phyloP scores from a whole-genome alignment of 257 asterid species.

The Salvia miltiorrhiza region DNA sequence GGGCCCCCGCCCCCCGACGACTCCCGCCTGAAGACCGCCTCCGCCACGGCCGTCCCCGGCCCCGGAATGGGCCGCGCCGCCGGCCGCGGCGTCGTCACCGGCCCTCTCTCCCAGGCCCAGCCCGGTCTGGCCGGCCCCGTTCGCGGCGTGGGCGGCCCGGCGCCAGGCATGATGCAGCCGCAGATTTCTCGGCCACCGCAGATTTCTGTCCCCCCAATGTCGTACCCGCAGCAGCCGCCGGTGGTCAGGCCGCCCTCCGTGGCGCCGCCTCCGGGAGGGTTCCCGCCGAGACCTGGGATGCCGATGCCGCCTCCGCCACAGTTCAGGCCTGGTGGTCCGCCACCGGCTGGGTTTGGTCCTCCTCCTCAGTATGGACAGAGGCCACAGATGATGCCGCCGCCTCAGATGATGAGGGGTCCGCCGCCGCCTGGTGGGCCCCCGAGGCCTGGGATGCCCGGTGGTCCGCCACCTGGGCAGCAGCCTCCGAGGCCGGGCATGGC shows the following conservation, averaged over 20 bases:
- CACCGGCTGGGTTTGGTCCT: constrained; percentile 48
- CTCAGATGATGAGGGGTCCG: constrained; percentile 80
- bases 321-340: constrained; percentile 55
- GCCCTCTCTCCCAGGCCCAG: constrained; percentile 67
- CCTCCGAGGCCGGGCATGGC: constrained; percentile 79
- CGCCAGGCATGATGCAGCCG: constrained; percentile 98
- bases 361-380: constrained; percentile 84
- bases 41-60: constrained; percentile 51
- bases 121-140: constrained; percentile 88
- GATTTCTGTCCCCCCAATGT: constrained; percentile 62
- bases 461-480: constrained; percentile 57
- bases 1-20: constrained; percentile 98
- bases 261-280: constrained; percentile 52
- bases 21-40: constrained; percentile 62
- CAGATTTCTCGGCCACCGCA: constrained; percentile 83
- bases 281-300: constrained; percentile 43
- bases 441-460: constrained; percentile 81
- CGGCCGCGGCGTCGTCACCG: constrained; percentile 81
- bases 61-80: constrained; percentile 92
- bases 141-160: constrained; percentile 94
- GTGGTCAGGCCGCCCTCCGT: constrained; percentile 57
- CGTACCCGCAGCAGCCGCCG: constrained; percentile 57
- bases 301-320: constrained; percentile 58
- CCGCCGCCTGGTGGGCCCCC: constrained; percentile 77
- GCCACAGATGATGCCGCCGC: constrained; percentile 70